Conservation (phyloP, 2,329 filamentous ascomycete species). For the Alternaria longipes region DNA sequence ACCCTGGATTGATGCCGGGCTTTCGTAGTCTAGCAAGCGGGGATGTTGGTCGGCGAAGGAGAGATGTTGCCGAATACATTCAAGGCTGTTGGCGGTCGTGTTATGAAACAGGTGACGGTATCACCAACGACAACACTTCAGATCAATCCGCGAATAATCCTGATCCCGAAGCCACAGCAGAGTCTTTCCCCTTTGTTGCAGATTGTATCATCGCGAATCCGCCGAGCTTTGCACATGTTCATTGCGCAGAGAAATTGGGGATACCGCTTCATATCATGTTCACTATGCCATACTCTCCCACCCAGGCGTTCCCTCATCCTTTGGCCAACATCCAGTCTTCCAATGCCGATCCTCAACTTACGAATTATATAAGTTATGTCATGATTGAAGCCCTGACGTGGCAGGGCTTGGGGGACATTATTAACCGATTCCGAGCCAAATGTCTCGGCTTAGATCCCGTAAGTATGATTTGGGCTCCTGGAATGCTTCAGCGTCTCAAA, state of each 20-base stretch:
- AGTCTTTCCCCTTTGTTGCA: conserved; percentile 72
- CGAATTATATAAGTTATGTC: conserved; percentile 58
- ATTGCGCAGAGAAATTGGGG: conserved; percentile 75
- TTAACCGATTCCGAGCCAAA: conserved; percentile 54
- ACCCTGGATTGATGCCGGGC: conserved; percentile 52
- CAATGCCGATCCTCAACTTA: conserved; percentile 40
- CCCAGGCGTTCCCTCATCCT: conserved; percentile 59
- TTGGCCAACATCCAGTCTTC: conserved; percentile 57
- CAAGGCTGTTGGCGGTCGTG: conserved; percentile 43
- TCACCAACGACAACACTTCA: neutral
- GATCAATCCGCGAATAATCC: neutral
- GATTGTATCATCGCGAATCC: conserved; percentile 81
- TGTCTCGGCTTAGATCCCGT: conserved; percentile 54
- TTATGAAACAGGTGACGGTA: conserved; percentile 47
- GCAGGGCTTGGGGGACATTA: conserved; percentile 60
- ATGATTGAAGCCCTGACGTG: conserved; percentile 61
- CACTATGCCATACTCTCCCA: conserved; percentile 61
- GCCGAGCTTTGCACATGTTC: conserved; percentile 77
- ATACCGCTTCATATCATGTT: conserved; percentile 82
- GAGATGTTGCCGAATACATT: conserved; percentile 35
- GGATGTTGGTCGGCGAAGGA: conserved; percentile 44
- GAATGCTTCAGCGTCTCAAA: conserved; percentile 48
- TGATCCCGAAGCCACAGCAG: neutral
- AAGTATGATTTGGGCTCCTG: conserved; percentile 48
- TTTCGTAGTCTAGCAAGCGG: conserved; percentile 34